These are phyloP conservation scores for Globisporangium sylvaticum DNA, from an alignment of 352 stramenopile genomes.

Conservation along the genomic window DNA sequence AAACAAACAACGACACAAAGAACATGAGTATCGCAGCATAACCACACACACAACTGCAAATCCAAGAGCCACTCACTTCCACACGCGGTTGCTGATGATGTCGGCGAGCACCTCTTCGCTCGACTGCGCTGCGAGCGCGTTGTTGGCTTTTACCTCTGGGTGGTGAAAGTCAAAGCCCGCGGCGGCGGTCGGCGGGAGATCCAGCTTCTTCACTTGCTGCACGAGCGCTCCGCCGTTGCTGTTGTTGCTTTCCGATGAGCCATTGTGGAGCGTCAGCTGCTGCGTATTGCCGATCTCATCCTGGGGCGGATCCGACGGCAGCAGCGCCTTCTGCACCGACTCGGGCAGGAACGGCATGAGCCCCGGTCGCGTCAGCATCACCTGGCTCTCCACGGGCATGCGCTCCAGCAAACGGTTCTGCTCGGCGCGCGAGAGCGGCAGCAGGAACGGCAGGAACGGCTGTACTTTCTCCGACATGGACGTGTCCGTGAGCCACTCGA, in stretches of 20 bases:
- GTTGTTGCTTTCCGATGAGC: background rate
- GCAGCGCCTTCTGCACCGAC: constrained; percentile 50
- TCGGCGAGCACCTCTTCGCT: constrained; percentile 55
- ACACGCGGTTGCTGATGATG: constrained; percentile 57
- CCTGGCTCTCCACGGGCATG: constrained; percentile 60
- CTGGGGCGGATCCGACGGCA: constrained; percentile 25
- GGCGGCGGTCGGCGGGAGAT: constrained; percentile 21
- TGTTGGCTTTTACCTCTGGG: constrained; percentile 23
- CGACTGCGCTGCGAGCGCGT: constrained; percentile 23
- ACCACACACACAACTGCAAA: background rate
- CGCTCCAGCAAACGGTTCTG: constrained; percentile 68
- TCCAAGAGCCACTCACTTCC: constrained; percentile 26
- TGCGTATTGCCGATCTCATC: background rate
- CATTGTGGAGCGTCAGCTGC: constrained; percentile 8
- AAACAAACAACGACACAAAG: background rate
- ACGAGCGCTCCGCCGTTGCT: background rate
- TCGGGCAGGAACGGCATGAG: constrained; percentile 59
- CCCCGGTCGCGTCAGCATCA: constrained; percentile 68
- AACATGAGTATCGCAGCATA: background rate
- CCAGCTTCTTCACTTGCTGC: constrained; percentile 16
- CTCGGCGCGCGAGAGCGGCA: constrained; percentile 63
- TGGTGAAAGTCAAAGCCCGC: constrained; percentile 74
- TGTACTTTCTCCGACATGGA: constrained; percentile 65
- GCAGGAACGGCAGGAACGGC: constrained; percentile 70
- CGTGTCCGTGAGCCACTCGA: constrained; percentile 83